Evolutionary conservation across 768 basidiomycete genomes (phyloP).

Genomic region (Sarcodon sp.): DNA sequence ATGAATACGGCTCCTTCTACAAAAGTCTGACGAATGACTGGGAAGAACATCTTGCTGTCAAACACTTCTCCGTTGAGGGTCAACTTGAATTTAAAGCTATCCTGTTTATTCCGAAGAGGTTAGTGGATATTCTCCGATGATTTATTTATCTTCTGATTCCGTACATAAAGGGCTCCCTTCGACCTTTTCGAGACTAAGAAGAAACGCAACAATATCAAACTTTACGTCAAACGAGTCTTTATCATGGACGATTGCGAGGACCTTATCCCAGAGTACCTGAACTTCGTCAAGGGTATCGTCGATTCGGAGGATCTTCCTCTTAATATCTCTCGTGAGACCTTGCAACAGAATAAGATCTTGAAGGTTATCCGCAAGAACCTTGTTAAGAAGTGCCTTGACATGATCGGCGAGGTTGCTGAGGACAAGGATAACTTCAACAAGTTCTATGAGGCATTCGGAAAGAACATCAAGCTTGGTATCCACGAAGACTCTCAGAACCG

Average conservation of each 20-base stretch:
- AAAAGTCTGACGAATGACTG: constrained; percentile 99
- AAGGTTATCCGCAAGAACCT: constrained; percentile 99
- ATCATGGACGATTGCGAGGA: constrained; percentile 99
- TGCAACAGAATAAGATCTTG: constrained; percentile 99
- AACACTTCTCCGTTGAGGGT: constrained; percentile 99
- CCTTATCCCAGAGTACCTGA: constrained; percentile 97
- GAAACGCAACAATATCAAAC: constrained; percentile 99
- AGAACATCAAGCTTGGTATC: constrained; percentile 99
- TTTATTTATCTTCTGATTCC: constrained; percentile 5
- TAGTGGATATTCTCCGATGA: constrained; percentile 12
- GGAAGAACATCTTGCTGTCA: constrained; percentile 99
- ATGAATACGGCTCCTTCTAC: constrained; percentile 96
- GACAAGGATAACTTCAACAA: constrained; percentile 98
- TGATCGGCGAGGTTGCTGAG: constrained; percentile 93
- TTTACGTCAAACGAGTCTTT: constrained; percentile 99
- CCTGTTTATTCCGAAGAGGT: constrained; percentile 95
- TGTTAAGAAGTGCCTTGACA: constrained; percentile 94
- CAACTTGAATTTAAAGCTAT: constrained; percentile 99
- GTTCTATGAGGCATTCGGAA: constrained; percentile 97
- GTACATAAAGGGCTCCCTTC: constrained; percentile 69
- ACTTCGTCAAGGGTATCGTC: constrained; percentile 99
- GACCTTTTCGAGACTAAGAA: constrained; percentile 99
- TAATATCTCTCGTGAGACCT: constrained; percentile 99
- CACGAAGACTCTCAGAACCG: constrained; percentile 99
- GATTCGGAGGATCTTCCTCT: constrained; percentile 99